Base-by-base conservation (phyloP, 306 rosid genomes). In the Mucuna pruriens region DNA sequence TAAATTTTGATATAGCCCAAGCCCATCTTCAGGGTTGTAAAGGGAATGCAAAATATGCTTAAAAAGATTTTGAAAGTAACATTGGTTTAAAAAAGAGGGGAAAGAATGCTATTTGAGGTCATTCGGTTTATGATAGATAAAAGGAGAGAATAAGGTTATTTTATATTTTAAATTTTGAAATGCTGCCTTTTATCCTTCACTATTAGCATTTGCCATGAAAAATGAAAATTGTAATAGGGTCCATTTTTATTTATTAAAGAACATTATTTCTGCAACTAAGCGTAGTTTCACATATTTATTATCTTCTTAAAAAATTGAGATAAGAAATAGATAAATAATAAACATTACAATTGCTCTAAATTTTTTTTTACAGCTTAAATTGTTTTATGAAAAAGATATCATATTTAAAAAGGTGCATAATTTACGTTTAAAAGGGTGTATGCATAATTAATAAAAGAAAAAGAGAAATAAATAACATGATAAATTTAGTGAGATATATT, bases 1-100 rank as follows among this genome's bases (percentile, higher is more conserved):
- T 34, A 6, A 36, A 29, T 42, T 45, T 19, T 20, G 9, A 22
- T 36, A 33, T 71, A 63, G 58, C 69, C 20, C 60, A 70, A 23
- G 9, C 48, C 45, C 82, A 66, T 70, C 77, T 39, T 74, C 73
- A 31, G 19, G 16, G n/a, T 49, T 52, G 4, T 12, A 25, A 52
- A 25, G 10, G 33, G 55, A 40, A 49, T 20, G 61, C 5, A 19
- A 48, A 38, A 22, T 26, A 25, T 49, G 52, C 17, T 39, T 2
- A 52, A 39, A 39, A 42, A 39, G 68, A 15, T 44, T 55, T 60
- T 6, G 3, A 45, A 68, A 60, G 74, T 70, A 61, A 38, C 42
- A 67, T 67, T 55, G 20, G 39, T 40, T 7, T n/a, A 71, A 15
- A 60, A 33, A 73, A 25, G 4, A 5, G 40, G 20, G 2, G 20